A percentile compares a stretch with the other conserved stretches of the same genome.
Evolutionary conservation across 345 rosid genomes (phyloP).

Genomic region (Lepidium aucheri): DNA sequence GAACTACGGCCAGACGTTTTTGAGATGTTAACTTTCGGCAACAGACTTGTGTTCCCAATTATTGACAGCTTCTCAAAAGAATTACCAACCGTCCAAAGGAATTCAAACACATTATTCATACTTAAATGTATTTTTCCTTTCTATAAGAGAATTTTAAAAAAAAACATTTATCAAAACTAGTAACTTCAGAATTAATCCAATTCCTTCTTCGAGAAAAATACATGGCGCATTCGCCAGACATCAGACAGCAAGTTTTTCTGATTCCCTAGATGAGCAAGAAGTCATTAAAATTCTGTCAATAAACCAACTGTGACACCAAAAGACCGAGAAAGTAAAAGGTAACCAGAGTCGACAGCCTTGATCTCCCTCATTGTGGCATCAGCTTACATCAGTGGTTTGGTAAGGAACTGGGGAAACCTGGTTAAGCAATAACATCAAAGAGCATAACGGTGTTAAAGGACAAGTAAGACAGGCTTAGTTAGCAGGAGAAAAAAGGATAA

Average conservation of each 20-base stretch:
- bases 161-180: too few relatives aligned
- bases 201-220: not conserved
- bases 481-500: not conserved
- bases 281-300: not conserved
- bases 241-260: conserved; percentile 74
- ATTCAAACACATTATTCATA: not conserved
- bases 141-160: too few relatives aligned
- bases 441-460: too few relatives aligned
- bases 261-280: conserved; percentile 46
- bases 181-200: not conserved
- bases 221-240: conserved; percentile 71
- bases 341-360: conserved; percentile 90
- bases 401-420: conserved; percentile 85
- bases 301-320: not conserved
- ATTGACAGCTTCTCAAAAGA: not conserved
- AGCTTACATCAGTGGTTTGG: conserved; percentile 78
- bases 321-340: conserved; percentile 1
- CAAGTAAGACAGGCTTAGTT: not conserved
- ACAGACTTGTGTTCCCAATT: not conserved
- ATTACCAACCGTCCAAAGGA: not conserved
- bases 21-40: not conserved
- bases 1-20: not conserved
- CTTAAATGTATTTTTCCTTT: not conserved
- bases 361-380: conserved; percentile 89
- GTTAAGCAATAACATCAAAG: not conserved